Evolutionary conservation across 768 basidiomycete genomes (phyloP).

Genomic region (Melanogaster broomeanus): DNA sequence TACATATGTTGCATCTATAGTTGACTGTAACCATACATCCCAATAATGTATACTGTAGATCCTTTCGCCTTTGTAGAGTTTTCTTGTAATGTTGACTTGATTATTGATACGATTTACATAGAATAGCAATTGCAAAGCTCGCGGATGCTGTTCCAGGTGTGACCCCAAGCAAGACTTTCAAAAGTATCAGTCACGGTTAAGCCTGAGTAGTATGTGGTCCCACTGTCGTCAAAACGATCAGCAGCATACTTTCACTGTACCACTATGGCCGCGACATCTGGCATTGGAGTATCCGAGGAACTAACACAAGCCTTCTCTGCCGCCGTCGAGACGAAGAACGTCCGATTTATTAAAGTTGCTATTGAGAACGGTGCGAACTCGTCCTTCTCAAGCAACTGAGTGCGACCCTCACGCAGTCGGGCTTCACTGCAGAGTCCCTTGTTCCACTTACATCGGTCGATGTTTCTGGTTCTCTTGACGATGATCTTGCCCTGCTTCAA

Average conservation of each 20-base stretch:
- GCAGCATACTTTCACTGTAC: background rate
- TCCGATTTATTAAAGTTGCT: constrained; percentile 76
- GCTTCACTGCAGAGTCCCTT: constrained; percentile 58
- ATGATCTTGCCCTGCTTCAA: constrained; percentile 63
- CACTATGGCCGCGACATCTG: constrained; percentile 72
- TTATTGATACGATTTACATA: background rate
- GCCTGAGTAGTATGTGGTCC: background rate
- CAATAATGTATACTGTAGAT: constrained; percentile 38
- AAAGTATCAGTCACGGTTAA: too few relatives aligned
- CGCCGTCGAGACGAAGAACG: constrained; percentile 48
- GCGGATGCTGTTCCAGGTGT: background rate
- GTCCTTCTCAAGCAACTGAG: constrained; percentile 4
- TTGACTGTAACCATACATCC: constrained; percentile 33
- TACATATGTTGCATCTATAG: constrained; percentile 37
- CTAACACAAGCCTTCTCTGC: constrained; percentile 59
- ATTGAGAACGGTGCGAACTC: constrained; percentile 68
- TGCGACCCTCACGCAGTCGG: constrained; percentile 25
- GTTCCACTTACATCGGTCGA: constrained; percentile 57
- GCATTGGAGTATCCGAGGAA: constrained; percentile 63
- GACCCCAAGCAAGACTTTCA: too few relatives aligned
- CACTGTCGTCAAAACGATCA: background rate
- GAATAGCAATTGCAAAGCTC: too few relatives aligned
- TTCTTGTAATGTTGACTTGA: constrained; percentile 9
- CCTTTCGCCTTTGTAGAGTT: constrained; percentile 11
- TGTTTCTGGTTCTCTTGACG: constrained; percentile 51